phyloP scores from a whole-genome alignment of 805 yeast genomes.

The Yarrowia yakushimensis region DNA sequence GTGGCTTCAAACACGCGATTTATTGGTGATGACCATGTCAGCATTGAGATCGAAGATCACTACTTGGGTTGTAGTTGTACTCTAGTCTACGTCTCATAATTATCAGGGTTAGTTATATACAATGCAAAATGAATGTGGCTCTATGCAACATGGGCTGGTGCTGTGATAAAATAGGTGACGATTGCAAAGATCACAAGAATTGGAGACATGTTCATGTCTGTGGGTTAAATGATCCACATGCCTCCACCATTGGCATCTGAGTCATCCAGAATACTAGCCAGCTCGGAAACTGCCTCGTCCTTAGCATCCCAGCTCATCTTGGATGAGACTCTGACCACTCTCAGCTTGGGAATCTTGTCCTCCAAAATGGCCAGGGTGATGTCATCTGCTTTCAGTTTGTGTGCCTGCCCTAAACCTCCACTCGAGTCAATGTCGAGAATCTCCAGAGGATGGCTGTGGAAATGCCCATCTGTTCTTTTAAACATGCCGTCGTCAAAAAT shows the following conservation, averaged over 20 bases:
- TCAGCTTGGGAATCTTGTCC: slow-evolving; percentile 65
- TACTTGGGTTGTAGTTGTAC: too few relatives aligned
- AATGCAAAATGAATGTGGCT: slow-evolving; percentile 6
- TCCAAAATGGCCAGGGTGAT: slow-evolving; percentile 80
- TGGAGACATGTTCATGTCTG: background rate
- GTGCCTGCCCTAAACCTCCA: slow-evolving; percentile 76
- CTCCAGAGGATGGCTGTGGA: slow-evolving; percentile 49
- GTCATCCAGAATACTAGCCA: slow-evolving; percentile 68
- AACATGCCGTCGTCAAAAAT: slow-evolving; percentile 37
- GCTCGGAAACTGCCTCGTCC: slow-evolving; percentile 56
- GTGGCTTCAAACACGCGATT: too few relatives aligned
- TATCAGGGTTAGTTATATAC: slow-evolving; percentile 8
- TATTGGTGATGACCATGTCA: too few relatives aligned
- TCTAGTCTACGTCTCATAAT: background rate
- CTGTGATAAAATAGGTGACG: background rate
- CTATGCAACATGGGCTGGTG: background rate
- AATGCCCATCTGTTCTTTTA: slow-evolving; percentile 28
- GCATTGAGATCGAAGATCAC: too few relatives aligned
- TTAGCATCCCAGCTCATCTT: slow-evolving; percentile 74
- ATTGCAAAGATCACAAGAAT: background rate
- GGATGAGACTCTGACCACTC: slow-evolving; percentile 62
- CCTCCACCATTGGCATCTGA: slow-evolving; percentile 56
- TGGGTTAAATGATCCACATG: slow-evolving; percentile 31
- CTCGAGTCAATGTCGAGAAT: slow-evolving; percentile 73
- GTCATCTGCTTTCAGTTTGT: slow-evolving; percentile 83